Conservation (phyloP, 179 eudicot genomes). For the Beta corolliflora region DNA sequence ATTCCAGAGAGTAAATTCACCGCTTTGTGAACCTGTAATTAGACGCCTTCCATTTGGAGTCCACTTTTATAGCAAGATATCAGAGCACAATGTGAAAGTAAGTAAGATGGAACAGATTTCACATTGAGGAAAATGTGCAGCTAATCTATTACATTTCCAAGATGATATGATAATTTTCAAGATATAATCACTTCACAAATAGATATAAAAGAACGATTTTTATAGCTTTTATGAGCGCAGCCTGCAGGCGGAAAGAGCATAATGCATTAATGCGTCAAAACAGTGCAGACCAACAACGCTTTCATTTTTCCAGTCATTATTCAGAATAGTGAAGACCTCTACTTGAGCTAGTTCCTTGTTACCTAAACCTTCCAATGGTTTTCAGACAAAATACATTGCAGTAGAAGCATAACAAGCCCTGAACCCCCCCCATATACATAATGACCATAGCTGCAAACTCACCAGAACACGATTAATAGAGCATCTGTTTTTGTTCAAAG, state of each 20-base stretch:
- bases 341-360: not conserved
- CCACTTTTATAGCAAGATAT: conserved; percentile 61
- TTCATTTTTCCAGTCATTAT: not conserved
- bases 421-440: not conserved
- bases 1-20: conserved; percentile 97
- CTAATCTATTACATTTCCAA: not conserved
- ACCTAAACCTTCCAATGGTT: not conserved
- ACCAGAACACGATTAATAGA: conserved; percentile 96
- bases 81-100: conserved; percentile 14
- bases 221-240: not conserved
- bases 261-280: not conserved
- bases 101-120: not conserved
- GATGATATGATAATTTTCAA: not conserved
- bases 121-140: not conserved
- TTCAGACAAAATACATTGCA: not conserved
- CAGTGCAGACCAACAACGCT: not conserved
- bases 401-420: conserved; percentile 1
- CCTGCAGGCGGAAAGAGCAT: not conserved
- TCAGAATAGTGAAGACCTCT: not conserved
- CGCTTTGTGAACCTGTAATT: conserved; percentile 95
- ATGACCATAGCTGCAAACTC: conserved; percentile 34
- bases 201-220: not conserved
- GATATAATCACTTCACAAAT: not conserved
- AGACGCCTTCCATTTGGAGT: conserved; percentile 98
- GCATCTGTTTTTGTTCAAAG: conserved; percentile 89